These are phyloP conservation scores for Phytophthora kernoviae DNA, from an alignment of 352 stramenopile species.

Conservation along the genomic window DNA sequence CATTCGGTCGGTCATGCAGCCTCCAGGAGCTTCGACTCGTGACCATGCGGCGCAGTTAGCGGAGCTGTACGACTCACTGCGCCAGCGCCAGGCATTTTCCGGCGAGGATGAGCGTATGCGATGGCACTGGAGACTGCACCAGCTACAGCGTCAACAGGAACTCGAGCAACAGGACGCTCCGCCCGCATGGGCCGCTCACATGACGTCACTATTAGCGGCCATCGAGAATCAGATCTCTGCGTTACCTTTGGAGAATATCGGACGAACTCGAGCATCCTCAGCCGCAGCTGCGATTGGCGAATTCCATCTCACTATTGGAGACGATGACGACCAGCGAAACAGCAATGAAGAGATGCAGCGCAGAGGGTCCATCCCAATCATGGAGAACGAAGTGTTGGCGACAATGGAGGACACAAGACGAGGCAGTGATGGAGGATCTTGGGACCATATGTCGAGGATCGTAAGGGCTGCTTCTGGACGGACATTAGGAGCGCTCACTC, in stretches of 20 bases:
- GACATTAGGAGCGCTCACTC: slow-evolving; percentile 33
- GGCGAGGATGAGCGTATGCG: slow-evolving; percentile 43
- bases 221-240: slow-evolving; percentile 40
- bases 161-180: slow-evolving; percentile 26
- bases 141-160: slow-evolving; percentile 39
- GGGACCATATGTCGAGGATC: slow-evolving; percentile 36
- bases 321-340: slow-evolving; percentile 12
- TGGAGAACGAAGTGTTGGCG: slow-evolving; percentile 33
- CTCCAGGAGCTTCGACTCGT: slow-evolving; percentile 7
- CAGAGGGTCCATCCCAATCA: slow-evolving; percentile 40
- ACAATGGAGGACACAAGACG: slow-evolving; percentile 26
- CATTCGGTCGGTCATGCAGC: slow-evolving; percentile 8
- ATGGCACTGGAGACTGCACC: slow-evolving; percentile 44
- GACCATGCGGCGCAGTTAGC: slow-evolving; percentile 29
- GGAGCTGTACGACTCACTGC: slow-evolving; percentile 31
- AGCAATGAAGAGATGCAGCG: slow-evolving; percentile 1
- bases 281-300: slow-evolving; percentile 22
- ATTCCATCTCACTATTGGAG: slow-evolving; percentile 27
- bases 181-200: slow-evolving; percentile 24
- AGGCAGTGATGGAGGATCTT: slow-evolving; percentile 22
- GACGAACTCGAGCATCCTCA: slow-evolving; percentile 14
- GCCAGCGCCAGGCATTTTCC: slow-evolving; percentile 20
- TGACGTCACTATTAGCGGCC: slow-evolving; percentile 28
- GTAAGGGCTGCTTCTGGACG: slow-evolving; percentile 33
- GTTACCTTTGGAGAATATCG: slow-evolving; percentile 30